Conservation (phyloP, 768 basidiomycete species). For the Boletus huronensis region DNA sequence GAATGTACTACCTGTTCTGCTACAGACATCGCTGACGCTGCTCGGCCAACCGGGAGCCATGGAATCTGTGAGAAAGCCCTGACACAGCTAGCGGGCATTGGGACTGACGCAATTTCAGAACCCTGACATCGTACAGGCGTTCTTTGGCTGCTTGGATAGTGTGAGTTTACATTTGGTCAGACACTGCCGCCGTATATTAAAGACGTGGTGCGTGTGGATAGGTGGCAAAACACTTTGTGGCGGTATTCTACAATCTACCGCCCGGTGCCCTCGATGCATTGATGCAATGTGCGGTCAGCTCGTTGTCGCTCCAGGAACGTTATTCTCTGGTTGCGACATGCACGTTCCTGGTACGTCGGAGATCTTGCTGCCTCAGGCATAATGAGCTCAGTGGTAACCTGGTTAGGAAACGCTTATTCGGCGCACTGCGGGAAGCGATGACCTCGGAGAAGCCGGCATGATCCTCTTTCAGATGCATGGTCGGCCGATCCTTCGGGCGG, state of each 20-base stretch:
- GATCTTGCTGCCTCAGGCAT: neutral
- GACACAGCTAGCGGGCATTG: neutral
- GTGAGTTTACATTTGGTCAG: conserved; percentile 38
- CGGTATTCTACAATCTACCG: conserved; percentile 59
- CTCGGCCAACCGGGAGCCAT: conserved; percentile 60
- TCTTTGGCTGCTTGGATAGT: conserved; percentile 79
- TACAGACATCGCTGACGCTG: conserved; percentile 53
- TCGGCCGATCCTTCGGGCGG: conserved; percentile 63
- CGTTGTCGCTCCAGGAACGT: conserved; percentile 73
- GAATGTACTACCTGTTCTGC: conserved; percentile 51
- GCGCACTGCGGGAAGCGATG: conserved; percentile 60
- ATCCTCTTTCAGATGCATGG: conserved; percentile 55
- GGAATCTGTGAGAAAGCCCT: conserved; percentile 54
- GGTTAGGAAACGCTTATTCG: conserved; percentile 59
- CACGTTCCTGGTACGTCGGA: conserved; percentile 68
- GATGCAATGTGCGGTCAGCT: conserved; percentile 63
- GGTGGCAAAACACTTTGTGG: conserved; percentile 58
- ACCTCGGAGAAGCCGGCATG: conserved; percentile 52
- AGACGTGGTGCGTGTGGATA: conserved; percentile 9
- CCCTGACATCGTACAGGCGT: conserved; percentile 87
- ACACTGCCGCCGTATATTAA: neutral
- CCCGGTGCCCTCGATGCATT: conserved; percentile 61
- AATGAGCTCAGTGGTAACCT: neutral
- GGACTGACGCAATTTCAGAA: conserved; percentile 49
- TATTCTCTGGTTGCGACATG: conserved; percentile 82